Evolutionary conservation across 2,329 filamentous ascomycete genomes (phyloP).

Genomic region (Arthrobotrys musiformis): DNA sequence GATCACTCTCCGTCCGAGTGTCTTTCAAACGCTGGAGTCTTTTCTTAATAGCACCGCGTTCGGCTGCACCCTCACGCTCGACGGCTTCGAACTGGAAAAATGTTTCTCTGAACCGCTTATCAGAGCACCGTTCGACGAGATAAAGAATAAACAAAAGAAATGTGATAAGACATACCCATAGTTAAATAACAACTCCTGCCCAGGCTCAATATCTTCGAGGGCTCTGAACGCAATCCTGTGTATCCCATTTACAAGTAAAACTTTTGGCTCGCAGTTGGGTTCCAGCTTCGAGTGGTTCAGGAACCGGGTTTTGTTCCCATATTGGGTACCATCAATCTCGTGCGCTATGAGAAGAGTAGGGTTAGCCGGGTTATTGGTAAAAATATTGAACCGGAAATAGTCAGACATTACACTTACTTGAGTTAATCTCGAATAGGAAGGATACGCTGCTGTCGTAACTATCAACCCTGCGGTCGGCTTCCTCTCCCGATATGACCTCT

Average conservation of each 20-base stretch:
- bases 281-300: conserved; percentile 77
- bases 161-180: conserved; percentile 68
- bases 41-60: conserved; percentile 11
- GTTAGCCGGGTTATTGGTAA: conserved; percentile 2
- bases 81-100: conserved; percentile 30
- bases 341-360: conserved; percentile 61
- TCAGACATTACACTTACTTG: conserved; percentile 59
- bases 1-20: neutral
- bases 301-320: conserved; percentile 83
- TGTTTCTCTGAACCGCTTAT: conserved; percentile 3
- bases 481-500: conserved; percentile 76
- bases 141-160: no score
- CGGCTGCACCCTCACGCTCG: conserved; percentile 26
- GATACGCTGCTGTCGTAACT: conserved; percentile 63
- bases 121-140: neutral
- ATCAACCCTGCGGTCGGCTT: conserved; percentile 75
- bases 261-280: conserved; percentile 73
- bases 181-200: conserved; percentile 83
- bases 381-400: no score
- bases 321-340: conserved; percentile 76
- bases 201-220: conserved; percentile 72
- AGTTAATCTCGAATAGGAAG: conserved; percentile 69
- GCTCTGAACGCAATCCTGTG: conserved; percentile 81
- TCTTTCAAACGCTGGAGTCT: conserved; percentile 26
- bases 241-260: conserved; percentile 78